Evolutionary conservation across 192 early-diverging fungal species (phyloP).

Genomic region (Thoreauomyces humboldtii): DNA sequence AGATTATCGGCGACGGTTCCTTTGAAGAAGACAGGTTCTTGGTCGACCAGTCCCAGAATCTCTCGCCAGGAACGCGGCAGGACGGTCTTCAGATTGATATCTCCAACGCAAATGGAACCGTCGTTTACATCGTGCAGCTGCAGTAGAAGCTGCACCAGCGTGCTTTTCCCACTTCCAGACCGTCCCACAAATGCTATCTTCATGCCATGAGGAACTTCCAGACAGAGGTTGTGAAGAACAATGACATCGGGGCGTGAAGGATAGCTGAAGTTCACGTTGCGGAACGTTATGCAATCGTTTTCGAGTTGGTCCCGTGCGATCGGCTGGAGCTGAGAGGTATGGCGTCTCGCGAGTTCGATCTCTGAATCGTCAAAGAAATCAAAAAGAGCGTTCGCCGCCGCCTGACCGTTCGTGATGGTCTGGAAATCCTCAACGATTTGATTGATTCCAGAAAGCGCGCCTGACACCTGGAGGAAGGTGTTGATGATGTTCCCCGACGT

Average conservation of each 20-base stretch:
- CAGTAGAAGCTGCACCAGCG: constrained; percentile 77
- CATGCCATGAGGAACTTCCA: constrained; percentile 72
- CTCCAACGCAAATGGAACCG: constrained; percentile 63
- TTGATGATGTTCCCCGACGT: background rate
- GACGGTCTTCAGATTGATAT: constrained; percentile 60
- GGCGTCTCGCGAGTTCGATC: no score
- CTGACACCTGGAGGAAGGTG: background rate
- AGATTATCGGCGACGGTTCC: constrained; percentile 43
- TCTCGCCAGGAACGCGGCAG: constrained; percentile 64
- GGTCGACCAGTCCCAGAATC: constrained; percentile 76
- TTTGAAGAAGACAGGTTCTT: constrained; percentile 70
- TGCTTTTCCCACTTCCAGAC: constrained; percentile 83
- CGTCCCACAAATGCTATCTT: constrained; percentile 89
- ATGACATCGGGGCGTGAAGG: constrained; percentile 81
- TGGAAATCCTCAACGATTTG: background rate
- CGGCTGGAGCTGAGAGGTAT: no score
- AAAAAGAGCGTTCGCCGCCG: background rate
- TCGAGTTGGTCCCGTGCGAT: no score
- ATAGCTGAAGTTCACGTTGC: constrained; percentile 77
- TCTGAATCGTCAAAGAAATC: no score
- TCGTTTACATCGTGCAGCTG: constrained; percentile 70
- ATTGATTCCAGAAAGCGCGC: background rate
- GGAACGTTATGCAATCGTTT: constrained; percentile 55
- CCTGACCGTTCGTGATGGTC: background rate
- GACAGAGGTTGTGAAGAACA: constrained; percentile 70